Evolutionary conservation across 1,284 basidiomycete species (phyloP), one percentile per base, ranked within the genome.

Genomic region (Anthracocystis panici-leucophaei): DNA sequence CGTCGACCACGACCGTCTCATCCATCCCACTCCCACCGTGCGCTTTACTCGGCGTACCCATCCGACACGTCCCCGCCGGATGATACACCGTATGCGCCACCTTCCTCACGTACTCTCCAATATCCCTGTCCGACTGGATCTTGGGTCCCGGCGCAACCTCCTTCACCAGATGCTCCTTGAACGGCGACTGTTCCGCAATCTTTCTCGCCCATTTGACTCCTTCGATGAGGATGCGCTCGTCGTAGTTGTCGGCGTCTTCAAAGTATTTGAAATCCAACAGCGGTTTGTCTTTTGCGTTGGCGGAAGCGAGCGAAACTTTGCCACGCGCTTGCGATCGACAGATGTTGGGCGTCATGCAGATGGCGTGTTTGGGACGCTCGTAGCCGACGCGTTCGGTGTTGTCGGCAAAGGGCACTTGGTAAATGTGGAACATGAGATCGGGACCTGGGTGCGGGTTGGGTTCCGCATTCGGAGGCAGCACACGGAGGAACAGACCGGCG

Each of bases 241-340:
- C 89, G 75, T 88, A 87, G 56, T 86, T 83, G 45, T 88, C 82
- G 52, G 87, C 59, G 57, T 86, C 85, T 54, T 84, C 87, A 76
- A 89, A 88, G 79, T 88, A 88, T 52, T 86, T 86, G 44, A 89
- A 88, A 70, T 89, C 87, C 27, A 89, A 84, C 21, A 84, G 83
- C 0, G 89, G 88, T 38, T 87, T 84, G 16, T 80, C 84, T 6
- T 63, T 51, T 0, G 88, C 88, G 74, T 89, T 85, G 35, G 74
- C 76, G 2, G 86, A 87, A 0, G 79, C 83, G 42, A 87, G 83
- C 59, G 88, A 79, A 11, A 85, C 65, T 58, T 78, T 81, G 31
- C 84, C 84, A 48, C 77, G 72, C 0, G 78, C 79, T 55, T 88
- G 87, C 0, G 87, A 86, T 38, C 89, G 88, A 33, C 81, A 75